Evolutionary conservation across 208 protist species (phyloP), one percentile per base, ranked within the genome.

Genomic region (Crithidia expoeki): DNA sequence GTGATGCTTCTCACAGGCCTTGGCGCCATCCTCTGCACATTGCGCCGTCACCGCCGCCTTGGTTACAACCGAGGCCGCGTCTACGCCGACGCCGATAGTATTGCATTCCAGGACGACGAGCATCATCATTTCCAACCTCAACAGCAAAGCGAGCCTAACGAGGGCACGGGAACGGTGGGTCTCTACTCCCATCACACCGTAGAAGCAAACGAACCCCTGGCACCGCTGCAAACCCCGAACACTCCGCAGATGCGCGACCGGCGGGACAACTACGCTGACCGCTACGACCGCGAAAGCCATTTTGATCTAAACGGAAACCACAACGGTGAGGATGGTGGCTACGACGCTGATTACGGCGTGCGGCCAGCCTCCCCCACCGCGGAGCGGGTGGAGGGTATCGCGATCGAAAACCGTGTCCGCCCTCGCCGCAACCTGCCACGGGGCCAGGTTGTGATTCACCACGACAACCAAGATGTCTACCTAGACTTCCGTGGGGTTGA

Each of bases 391-490:
- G 68, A 74, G 17, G 84, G 84, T 44, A 27, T 84, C 40, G 32
- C 80, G 11, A 80, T 89, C 25, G 80, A 86, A 46, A 74, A 78
- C 40, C 80, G 80, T 40, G 74, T 89, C 19, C 84, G 70, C 11
- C 76, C 80, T 14, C 74, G 64, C 11, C 71, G 67, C 53, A 69
- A 76, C 40, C 71, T 86, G 0, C 84, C 84, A 0, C 65, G 58
- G 14, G 58, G 61, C 14, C 63, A 34, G n/a, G 68, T 78, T 2
- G 23, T 74, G 23, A 49, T 89, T 16, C 56, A 74, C n/a, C 44
- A 84, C 21, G 78, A 78, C 17, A 65, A 74, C 30, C 71, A 72
- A 51, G 65, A 77, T 17, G 57, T 77, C 6, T 56, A 61, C 25
- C 69, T 85, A 21, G 67, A 81, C 57, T 85, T 85, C 36, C 50